A percentile compares a stretch with the other conserved stretches of the same genome.
Conservation (phyloP, 1,139 yeast genomes). For the Magnusiomyces magnusii region DNA sequence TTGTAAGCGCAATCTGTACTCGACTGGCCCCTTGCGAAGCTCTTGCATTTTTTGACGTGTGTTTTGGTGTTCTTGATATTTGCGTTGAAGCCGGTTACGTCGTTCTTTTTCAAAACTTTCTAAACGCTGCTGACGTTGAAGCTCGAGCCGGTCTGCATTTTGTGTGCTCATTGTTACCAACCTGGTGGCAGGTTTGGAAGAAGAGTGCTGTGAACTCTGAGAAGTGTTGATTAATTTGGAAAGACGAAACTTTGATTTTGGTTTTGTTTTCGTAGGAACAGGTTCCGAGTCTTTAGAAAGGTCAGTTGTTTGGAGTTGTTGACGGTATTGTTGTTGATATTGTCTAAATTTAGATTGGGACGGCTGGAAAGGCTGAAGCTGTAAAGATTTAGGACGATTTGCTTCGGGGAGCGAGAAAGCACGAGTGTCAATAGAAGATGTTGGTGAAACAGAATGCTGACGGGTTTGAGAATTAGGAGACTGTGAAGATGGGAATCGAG, state of each 20-base stretch:
- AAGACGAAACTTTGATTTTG: not conserved
- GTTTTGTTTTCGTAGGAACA: not conserved
- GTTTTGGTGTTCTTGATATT: not conserved
- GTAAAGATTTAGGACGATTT: not conserved
- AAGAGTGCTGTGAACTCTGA: not conserved
- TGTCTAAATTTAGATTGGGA: not conserved
- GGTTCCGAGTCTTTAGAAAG: not conserved
- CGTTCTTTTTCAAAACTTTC: not conserved
- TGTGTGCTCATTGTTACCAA: not conserved
- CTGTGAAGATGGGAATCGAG: not conserved
- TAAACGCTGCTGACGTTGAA: not conserved
- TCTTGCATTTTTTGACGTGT: not conserved
- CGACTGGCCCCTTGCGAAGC: not conserved
- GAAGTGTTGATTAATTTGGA: not conserved
- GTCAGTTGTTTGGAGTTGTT: not conserved
- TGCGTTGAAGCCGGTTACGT: not conserved
- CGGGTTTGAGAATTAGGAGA: too few species aligned
- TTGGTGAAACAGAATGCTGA: too few species aligned
- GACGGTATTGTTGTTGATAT: not conserved
- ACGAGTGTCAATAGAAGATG: too few species aligned
- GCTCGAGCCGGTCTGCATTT: not conserved
- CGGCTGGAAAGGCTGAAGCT: not conserved
- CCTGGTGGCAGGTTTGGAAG: not conserved
- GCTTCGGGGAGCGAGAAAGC: not conserved
- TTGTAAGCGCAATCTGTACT: not conserved